A percentile compares a stretch with the other conserved stretches of the same genome.
Evolutionary conservation across 108 stramenopile species (phyloP).

Genomic region (Nitzschia sp.): DNA sequence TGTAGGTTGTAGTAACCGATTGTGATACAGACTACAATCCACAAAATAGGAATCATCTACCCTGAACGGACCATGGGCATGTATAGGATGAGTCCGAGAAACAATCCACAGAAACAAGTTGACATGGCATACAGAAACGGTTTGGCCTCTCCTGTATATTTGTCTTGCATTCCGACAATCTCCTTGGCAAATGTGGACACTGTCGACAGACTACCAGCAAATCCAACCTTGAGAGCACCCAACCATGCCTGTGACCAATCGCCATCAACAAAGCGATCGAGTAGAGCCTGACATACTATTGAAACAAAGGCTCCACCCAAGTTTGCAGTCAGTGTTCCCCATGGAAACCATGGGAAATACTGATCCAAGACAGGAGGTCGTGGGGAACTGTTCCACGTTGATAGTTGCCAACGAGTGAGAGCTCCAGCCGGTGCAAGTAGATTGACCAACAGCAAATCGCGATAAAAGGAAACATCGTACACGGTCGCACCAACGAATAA

Average conservation of each 20-base stretch:
- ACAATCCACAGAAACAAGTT: slow-evolving; percentile 44
- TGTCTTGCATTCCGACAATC: slow-evolving; percentile 39
- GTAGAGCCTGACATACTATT: slow-evolving; percentile 30
- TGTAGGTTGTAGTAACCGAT: too few relatives aligned
- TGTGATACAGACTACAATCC: not conserved
- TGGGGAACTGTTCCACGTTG: slow-evolving; percentile 41
- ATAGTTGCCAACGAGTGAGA: slow-evolving; percentile 56
- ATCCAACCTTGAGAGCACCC: slow-evolving; percentile 44
- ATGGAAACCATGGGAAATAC: slow-evolving; percentile 51
- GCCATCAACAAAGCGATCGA: slow-evolving; percentile 8
- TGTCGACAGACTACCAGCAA: slow-evolving; percentile 75
- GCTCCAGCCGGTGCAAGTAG: slow-evolving; percentile 64
- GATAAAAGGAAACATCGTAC: slow-evolving; percentile 59
- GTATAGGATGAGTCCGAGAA: slow-evolving; percentile 53
- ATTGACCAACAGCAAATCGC: slow-evolving; percentile 46
- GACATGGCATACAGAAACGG: slow-evolving; percentile 48
- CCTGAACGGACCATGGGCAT: slow-evolving; percentile 39
- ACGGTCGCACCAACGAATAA: slow-evolving; percentile 49
- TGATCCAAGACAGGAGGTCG: not conserved
- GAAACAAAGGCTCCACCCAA: slow-evolving; percentile 49
- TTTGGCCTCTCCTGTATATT: slow-evolving; percentile 40
- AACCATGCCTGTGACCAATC: slow-evolving; percentile 10
- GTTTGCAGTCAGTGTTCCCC: slow-evolving; percentile 71
- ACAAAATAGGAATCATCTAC: not conserved
- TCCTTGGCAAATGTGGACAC: slow-evolving; percentile 78